Evolutionary conservation across 2,329 filamentous ascomycete species (phyloP), one percentile per base, ranked within the genome.

Genomic region (Hypoxylon sp.): DNA sequence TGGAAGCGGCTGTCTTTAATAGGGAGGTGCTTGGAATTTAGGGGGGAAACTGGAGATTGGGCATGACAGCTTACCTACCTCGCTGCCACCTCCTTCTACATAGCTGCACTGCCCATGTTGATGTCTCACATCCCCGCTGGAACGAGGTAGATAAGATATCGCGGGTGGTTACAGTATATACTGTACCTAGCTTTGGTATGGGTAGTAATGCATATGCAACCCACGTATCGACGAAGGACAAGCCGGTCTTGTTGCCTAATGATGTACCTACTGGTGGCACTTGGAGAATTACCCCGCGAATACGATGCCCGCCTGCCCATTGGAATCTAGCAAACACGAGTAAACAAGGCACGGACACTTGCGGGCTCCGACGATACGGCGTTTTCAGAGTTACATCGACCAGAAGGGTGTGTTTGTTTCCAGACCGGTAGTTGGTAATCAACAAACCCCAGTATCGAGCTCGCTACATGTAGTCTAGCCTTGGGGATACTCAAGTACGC

Each of bases 351-450:
- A 16, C 23, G 29, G 59, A 63, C 52, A 37, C 39, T 23, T 27
- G 46, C 14, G 39, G 52, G 16, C 34, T 27, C 11, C 16, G 23
- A 27, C 41, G 39, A 41, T 41, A 41, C 16, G 16, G 37, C 7
- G 16, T 41, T 11, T 16, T 19, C 16, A 43, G 43, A 51, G 54
- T 60, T 63, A 53, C 63, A 63, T 67, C 27, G 14, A 50, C 53
- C 53, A 16, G 27, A 55, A 55, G 37, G 53, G 43, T 61, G 45
- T 32, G 16, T 19, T 23, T 58, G 25, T 27, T 47, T 37, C 32
- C 8, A 50, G 43, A 53, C n/a, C 46, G 65, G 62, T 39, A 68
- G 50, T 45, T 68, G n/a, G n/a, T n/a, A 43, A 59, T 62, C 29
- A 51, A 56, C 57, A 32, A 52, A 12, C 27, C 27, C 21, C n/a